Percentiles rank a stretch among this genome's conserved stretches.
These are phyloP conservation scores for Pythium grandisporangium DNA, from an alignment of 352 stramenopile species.

Conservation along the genomic window DNA sequence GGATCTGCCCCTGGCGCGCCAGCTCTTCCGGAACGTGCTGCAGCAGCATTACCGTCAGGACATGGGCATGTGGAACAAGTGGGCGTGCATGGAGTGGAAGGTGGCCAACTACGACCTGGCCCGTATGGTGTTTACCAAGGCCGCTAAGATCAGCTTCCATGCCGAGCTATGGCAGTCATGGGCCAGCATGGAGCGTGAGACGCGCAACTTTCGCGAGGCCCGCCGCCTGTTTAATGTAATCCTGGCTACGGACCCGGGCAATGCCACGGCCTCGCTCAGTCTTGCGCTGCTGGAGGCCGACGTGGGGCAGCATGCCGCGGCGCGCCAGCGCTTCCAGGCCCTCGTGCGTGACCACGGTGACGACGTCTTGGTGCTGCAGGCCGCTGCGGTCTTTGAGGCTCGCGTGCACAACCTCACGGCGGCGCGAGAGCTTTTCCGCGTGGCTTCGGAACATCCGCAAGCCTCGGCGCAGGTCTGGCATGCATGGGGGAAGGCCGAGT, in stretches of 20 bases:
- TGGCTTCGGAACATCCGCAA: conserved; percentile 29
- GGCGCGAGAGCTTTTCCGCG: conserved; percentile 58
- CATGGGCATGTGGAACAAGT: conserved; percentile 90
- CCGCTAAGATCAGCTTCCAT: conserved; percentile 64
- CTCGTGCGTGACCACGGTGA: conserved; percentile 39
- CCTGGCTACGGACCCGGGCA: conserved; percentile 60
- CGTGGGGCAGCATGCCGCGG: conserved; percentile 38
- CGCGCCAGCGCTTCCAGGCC: conserved; percentile 48
- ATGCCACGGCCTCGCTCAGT: conserved; percentile 60
- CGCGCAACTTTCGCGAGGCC: conserved; percentile 63
- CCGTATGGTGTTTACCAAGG: conserved; percentile 81
- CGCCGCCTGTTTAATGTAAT: conserved; percentile 79
- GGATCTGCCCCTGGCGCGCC: conserved; percentile 55
- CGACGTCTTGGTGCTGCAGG: conserved; percentile 70
- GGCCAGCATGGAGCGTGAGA: conserved; percentile 77
- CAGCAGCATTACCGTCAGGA: conserved; percentile 71
- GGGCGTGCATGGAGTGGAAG: conserved; percentile 86
- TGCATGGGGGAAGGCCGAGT: conserved; percentile 81
- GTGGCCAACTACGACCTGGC: conserved; percentile 73
- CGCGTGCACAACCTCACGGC: conserved; percentile 54
- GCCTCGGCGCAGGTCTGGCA: conserved; percentile 77
- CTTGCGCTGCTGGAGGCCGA: conserved; percentile 63
- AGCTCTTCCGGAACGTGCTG: conserved; percentile 74
- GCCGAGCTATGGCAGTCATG: conserved; percentile 75
- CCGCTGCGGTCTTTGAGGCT: conserved; percentile 67